phyloP scores from a whole-genome alignment of 495 filamentous ascomycete species.

The Ramalina peruviana region DNA sequence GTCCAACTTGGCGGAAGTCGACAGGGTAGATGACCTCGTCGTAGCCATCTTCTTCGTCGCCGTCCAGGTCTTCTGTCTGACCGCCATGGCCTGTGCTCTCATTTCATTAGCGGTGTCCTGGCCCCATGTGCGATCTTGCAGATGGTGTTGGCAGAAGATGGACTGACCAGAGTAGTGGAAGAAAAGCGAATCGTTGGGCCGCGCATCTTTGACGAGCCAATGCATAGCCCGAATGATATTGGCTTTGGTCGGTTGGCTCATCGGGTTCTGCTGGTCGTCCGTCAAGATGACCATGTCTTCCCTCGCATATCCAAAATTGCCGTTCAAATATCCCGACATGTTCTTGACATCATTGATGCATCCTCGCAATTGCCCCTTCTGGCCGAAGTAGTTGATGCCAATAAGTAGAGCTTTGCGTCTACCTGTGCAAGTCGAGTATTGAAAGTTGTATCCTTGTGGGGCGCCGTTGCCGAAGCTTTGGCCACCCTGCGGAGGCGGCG shows the following conservation, averaged over 20 bases:
- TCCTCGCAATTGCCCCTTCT: slow-evolving; percentile 79
- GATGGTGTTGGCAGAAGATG: background rate
- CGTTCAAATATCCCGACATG: slow-evolving; percentile 84
- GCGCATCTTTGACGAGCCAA: slow-evolving; percentile 92
- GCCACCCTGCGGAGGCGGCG: slow-evolving; percentile 28
- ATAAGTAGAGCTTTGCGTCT: slow-evolving; percentile 85
- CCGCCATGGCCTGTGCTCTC: slow-evolving; percentile 66
- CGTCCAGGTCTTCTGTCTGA: slow-evolving; percentile 90
- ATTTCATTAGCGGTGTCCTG: background rate
- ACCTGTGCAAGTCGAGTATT: slow-evolving; percentile 86
- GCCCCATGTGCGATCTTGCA: background rate
- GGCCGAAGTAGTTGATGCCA: slow-evolving; percentile 95
- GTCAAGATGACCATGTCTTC: slow-evolving; percentile 98
- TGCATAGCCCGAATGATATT: slow-evolving; percentile 97
- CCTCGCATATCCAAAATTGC: slow-evolving; percentile 82
- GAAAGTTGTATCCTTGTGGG: slow-evolving; percentile 64
- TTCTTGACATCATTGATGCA: slow-evolving; percentile 99
- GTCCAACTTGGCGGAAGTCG: slow-evolving; percentile 77
- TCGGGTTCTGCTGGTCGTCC: slow-evolving; percentile 92
- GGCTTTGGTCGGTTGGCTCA: slow-evolving; percentile 91
- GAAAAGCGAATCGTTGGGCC: slow-evolving; percentile 89
- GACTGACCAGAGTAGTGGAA: slow-evolving; percentile 91
- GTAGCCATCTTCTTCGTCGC: slow-evolving; percentile 88
- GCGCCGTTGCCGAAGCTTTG: slow-evolving; percentile 64
- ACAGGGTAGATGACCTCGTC: slow-evolving; percentile 98